Percentiles rank a stretch among this genome's conserved stretches.
Conservation (phyloP, 306 rosid species). For the Lathyrus aphaca region DNA sequence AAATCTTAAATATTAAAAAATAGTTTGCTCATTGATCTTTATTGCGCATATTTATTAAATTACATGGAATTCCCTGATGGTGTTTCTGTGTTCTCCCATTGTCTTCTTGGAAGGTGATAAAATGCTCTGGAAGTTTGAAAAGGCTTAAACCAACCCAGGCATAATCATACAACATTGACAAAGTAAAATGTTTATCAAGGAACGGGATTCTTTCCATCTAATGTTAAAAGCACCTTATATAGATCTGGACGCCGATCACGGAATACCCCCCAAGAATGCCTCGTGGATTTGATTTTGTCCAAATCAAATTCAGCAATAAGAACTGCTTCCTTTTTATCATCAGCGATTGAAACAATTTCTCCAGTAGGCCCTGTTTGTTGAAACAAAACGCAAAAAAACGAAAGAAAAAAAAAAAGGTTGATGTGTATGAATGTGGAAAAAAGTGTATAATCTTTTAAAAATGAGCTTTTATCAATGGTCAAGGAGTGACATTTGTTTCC, state of each 20-base stretch:
- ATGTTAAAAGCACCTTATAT: conserved; percentile 83
- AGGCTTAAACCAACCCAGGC: conserved; percentile 39
- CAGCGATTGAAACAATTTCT: conserved; percentile 81
- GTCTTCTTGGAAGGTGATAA: conserved; percentile 31
- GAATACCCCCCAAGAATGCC: conserved; percentile 88
- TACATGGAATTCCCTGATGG: conserved; percentile 18
- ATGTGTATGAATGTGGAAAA: conserved; percentile 14
- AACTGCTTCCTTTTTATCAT: conserved; percentile 76
- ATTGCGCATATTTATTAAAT: conserved; percentile 31
- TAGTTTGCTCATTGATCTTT: background rate
- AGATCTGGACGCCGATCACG: conserved; percentile 93
- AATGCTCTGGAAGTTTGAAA: conserved; percentile 28
- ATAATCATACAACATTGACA: conserved; percentile 37
- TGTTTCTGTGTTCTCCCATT: conserved; percentile 21
- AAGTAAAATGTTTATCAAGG: conserved; percentile 9
- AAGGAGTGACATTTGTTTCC: background rate
- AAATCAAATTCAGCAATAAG: conserved; percentile 78
- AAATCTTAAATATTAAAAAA: background rate
- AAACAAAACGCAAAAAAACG: conserved; percentile 2
- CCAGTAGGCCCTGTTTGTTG: conserved; percentile 79
- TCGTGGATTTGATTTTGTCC: conserved; percentile 72
- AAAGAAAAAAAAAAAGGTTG: background rate
- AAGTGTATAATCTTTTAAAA: conserved; percentile 11
- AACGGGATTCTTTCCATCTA: conserved; percentile 43
- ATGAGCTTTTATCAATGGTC: conserved; percentile 19